Conservation (phyloP, 2,329 filamentous ascomycete species). For the Pezicula neosporulosa region DNA sequence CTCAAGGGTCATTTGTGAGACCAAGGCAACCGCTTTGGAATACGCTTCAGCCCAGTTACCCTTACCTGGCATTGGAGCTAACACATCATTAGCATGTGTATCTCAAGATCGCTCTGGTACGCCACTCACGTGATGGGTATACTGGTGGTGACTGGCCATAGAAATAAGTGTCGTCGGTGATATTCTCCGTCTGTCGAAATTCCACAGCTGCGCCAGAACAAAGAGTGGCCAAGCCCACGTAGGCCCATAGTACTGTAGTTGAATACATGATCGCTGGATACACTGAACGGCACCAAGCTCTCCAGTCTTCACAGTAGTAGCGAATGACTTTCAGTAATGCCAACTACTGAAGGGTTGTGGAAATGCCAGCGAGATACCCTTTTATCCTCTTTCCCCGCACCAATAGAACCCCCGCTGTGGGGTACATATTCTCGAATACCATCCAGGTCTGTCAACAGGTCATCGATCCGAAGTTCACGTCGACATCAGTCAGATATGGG, state of each 20-base stretch:
- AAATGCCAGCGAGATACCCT: too few species aligned
- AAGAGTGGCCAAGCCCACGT: neutral
- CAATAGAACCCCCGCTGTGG: too few species aligned
- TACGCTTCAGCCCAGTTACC: constrained; percentile 63
- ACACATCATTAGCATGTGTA: constrained; percentile 8
- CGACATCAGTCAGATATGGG: too few species aligned
- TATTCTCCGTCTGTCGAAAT: constrained; percentile 8
- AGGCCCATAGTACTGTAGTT: neutral
- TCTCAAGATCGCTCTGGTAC: neutral
- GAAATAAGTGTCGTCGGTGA: constrained; percentile 29
- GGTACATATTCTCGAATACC: too few species aligned
- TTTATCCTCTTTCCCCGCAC: too few species aligned
- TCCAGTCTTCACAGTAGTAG: neutral
- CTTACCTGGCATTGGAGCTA: constrained; percentile 26
- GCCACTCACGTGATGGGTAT: constrained; percentile 29
- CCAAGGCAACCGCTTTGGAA: constrained; percentile 61
- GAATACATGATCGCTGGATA: neutral
- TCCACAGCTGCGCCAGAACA: neutral
- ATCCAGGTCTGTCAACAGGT: too few species aligned
- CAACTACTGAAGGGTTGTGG: too few species aligned
- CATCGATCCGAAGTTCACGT: too few species aligned
- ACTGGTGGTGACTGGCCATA: constrained; percentile 35
- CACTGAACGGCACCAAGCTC: neutral
- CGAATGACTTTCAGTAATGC: neutral
- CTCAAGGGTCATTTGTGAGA: constrained; percentile 44